Evolutionary conservation across 352 stramenopile genomes (phyloP), one percentile per base, ranked within the genome.

Genomic region (Globisporangium alternatum): DNA sequence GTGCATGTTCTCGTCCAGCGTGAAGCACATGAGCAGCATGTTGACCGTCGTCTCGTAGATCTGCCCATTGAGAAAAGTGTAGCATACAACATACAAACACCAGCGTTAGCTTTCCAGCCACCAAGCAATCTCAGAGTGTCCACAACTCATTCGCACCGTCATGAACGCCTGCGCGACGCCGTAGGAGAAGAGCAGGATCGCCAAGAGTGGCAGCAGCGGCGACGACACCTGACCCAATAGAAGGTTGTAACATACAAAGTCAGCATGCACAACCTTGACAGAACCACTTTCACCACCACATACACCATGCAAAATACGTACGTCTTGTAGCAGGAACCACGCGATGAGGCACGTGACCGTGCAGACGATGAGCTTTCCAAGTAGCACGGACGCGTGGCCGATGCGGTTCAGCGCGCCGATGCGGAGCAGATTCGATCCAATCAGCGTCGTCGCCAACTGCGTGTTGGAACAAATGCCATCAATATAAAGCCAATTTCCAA

Each of bases 11-110:
- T 94, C 86, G 51, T 94, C 86, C 62, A 94, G 70, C 15, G 83
- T 92, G 64, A 94, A 94, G 62, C 86, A 92, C 78, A 94, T 83
- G 51, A 94, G 74, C 41, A 94, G 69, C 72, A 94, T 81, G 57
- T 92, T 94, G 69, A 94, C 84, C 5, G 86, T 89, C 17, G 86
- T 94, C 63, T 94, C 86, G 68, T 91, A 94, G 49, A 94, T 88
- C 85, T 94, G 33, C 13, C 12, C 15, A 9, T 31, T 7, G 8
- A 15, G 3, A 10, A 31, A 8, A 35, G 5, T 17, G 4, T 5
- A 31, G 45, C 45, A 54, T 54, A 21, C 7, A 25, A 53, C 22
- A 43, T 19, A 51, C 9, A 51, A 54, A 1, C 45, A 39, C 22
- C 17, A 64, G 5, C 25, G 15, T 58, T 22, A 25, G n/a, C 25